These are phyloP conservation scores for Mucor irregularis DNA, from an alignment of 371 early-diverging fungal genomes.

Conservation along the genomic window DNA sequence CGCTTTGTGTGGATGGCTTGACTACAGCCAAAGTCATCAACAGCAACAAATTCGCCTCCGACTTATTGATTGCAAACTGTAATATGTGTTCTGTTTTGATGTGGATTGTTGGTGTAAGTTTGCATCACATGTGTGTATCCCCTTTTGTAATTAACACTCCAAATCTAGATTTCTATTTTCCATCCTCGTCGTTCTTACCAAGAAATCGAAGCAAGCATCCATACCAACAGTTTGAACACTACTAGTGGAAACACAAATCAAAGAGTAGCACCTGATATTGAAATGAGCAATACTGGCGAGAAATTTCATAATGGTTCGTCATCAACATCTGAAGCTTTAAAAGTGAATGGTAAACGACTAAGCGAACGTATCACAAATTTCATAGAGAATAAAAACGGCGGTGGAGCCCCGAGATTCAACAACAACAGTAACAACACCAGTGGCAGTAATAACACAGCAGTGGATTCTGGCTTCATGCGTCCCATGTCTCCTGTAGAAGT, in stretches of 20 bases:
- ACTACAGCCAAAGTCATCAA: constrained; percentile 25
- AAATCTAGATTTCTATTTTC: constrained; percentile 43
- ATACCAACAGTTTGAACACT: neutral
- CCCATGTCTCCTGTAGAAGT: constrained; percentile 44
- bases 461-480: constrained; percentile 23
- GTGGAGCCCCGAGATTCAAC: constrained; percentile 1
- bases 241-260: neutral
- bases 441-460: no score
- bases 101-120: constrained; percentile 43
- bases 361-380: constrained; percentile 28
- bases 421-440: constrained; percentile 2
- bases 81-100: constrained; percentile 31
- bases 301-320: constrained; percentile 14
- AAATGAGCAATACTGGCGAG: neutral
- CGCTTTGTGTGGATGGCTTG: constrained; percentile 46
- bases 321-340: constrained; percentile 1
- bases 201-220: neutral
- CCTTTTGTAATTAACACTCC: no score
- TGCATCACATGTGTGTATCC: neutral
- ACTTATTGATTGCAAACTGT: constrained; percentile 37
- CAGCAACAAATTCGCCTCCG: constrained; percentile 37
- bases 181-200: constrained; percentile 34
- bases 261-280: constrained; percentile 7
- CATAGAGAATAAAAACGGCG: constrained; percentile 14
- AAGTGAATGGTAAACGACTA: constrained; percentile 12